Percentiles rank a stretch among this genome's conserved stretches.
Conservation (phyloP, 2,329 filamentous ascomycete species). For the Fusarium albidum region DNA sequence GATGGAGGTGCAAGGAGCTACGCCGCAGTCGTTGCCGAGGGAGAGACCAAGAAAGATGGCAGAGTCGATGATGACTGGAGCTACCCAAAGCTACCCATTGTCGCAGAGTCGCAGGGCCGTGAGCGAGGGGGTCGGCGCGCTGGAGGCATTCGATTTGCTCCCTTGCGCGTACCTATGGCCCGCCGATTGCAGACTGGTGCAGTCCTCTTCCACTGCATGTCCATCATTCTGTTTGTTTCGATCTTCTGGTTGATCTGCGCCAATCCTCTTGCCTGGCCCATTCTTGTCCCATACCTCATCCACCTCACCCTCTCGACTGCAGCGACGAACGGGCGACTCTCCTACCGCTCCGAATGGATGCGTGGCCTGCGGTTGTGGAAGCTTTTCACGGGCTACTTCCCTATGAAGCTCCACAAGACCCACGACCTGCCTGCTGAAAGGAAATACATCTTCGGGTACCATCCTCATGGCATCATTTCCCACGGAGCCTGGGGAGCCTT, state of each 20-base stretch:
- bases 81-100: slow-evolving; percentile 42
- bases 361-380: slow-evolving; percentile 82
- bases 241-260: slow-evolving; percentile 91
- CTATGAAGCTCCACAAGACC: slow-evolving; percentile 86
- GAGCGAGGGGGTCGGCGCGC: slow-evolving; percentile 47
- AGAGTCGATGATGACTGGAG: slow-evolving; percentile 21
- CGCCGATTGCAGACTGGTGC: slow-evolving; percentile 81
- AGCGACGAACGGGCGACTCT: slow-evolving; percentile 77
- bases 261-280: slow-evolving; percentile 91
- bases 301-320: slow-evolving; percentile 84
- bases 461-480: slow-evolving; percentile 96
- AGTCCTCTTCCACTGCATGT: slow-evolving; percentile 76
- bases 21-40: slow-evolving; percentile 29
- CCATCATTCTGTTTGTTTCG: slow-evolving; percentile 74
- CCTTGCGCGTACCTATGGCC: slow-evolving; percentile 75
- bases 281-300: slow-evolving; percentile 78
- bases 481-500: slow-evolving; percentile 96
- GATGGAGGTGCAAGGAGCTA: slow-evolving; percentile 35
- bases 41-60: slow-evolving; percentile 12
- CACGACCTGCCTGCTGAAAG: slow-evolving; percentile 78
- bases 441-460: slow-evolving; percentile 97
- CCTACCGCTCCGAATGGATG: slow-evolving; percentile 77
- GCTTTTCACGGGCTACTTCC: slow-evolving; percentile 92
- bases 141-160: slow-evolving; percentile 81
- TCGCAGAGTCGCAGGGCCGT: slow-evolving; percentile 24